Conservation (phyloP, 306 rosid species). For the Mimosa pudica region DNA sequence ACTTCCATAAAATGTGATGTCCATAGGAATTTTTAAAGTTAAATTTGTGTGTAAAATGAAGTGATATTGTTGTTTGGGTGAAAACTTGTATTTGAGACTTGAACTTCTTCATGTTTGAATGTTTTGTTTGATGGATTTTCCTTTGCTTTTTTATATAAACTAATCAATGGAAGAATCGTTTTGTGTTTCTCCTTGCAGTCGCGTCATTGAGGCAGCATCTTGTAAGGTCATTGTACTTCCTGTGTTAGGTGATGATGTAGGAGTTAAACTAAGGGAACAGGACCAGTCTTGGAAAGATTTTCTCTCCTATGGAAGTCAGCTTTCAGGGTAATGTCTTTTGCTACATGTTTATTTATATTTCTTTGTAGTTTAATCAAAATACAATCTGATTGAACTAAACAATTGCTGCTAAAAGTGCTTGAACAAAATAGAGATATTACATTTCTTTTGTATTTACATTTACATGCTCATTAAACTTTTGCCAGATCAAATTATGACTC, state of each 20-base stretch:
- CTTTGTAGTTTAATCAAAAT: slow-evolving; percentile 3
- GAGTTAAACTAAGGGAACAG: slow-evolving; percentile 56
- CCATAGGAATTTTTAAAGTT: background rate
- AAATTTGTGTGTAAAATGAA: slow-evolving; percentile 20
- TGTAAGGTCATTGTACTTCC: slow-evolving; percentile 80
- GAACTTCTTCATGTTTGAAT: slow-evolving; percentile 4
- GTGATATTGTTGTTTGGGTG: slow-evolving; percentile 8
- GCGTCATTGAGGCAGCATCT: slow-evolving; percentile 67
- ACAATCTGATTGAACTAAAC: slow-evolving; percentile 13
- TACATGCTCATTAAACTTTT: slow-evolving; percentile 32
- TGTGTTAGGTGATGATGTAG: slow-evolving; percentile 55
- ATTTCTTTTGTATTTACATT: slow-evolving; percentile 26
- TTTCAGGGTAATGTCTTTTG: slow-evolving; percentile 49
- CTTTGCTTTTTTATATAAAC: slow-evolving; percentile 4
- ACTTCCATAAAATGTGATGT: slow-evolving; percentile 20
- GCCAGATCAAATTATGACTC: slow-evolving; percentile 62
- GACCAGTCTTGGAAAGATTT: slow-evolving; percentile 75
- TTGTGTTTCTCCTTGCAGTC: slow-evolving; percentile 53
- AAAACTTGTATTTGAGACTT: background rate
- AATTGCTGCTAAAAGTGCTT: slow-evolving; percentile 2
- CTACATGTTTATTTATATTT: background rate
- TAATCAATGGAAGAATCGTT: slow-evolving; percentile 17
- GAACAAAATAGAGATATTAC: slow-evolving; percentile 21
- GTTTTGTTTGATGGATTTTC: slow-evolving; percentile 16
- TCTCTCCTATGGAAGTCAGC: slow-evolving; percentile 51